phyloP scores from a whole-genome alignment of 352 stramenopile genomes.

The Globisporangium apiculatum region DNA sequence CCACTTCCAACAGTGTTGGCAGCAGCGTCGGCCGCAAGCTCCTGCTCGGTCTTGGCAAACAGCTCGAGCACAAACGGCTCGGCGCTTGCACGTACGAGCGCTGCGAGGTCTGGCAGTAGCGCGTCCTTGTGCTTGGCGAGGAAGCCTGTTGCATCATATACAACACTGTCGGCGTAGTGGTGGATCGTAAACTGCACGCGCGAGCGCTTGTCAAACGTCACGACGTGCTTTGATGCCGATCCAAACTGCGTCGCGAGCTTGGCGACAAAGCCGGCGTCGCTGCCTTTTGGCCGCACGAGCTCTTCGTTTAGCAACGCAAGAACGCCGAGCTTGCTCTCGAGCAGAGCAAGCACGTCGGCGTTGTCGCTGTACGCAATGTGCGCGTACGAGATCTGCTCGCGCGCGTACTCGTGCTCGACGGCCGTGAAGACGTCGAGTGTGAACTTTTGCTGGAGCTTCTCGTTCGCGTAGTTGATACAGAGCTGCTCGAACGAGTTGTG shows the following conservation, averaged over 20 bases:
- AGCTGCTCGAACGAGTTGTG: constrained; percentile 92
- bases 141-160: constrained; percentile 88
- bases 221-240: constrained; percentile 37
- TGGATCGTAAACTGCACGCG: constrained; percentile 87
- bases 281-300: constrained; percentile 69
- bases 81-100: constrained; percentile 50
- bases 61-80: constrained; percentile 48
- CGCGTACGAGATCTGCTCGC: constrained; percentile 66
- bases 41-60: constrained; percentile 36
- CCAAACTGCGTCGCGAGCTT: constrained; percentile 44
- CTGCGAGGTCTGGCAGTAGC: constrained; percentile 88
- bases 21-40: constrained; percentile 20
- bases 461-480: constrained; percentile 91
- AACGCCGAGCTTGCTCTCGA: constrained; percentile 74
- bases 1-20: constrained; percentile 8
- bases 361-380: constrained; percentile 84
- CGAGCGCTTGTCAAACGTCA: constrained; percentile 37
- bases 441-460: constrained; percentile 92
- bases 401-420: constrained; percentile 58
- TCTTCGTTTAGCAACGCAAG: constrained; percentile 85
- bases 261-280: constrained; percentile 56
- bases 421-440: constrained; percentile 88
- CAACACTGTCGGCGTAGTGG: constrained; percentile 92
- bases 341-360: constrained; percentile 54
- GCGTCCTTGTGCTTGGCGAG: constrained; percentile 94